Conservation (phyloP, 2,329 filamentous ascomycete genomes). For the Aspergillus caelatus region DNA sequence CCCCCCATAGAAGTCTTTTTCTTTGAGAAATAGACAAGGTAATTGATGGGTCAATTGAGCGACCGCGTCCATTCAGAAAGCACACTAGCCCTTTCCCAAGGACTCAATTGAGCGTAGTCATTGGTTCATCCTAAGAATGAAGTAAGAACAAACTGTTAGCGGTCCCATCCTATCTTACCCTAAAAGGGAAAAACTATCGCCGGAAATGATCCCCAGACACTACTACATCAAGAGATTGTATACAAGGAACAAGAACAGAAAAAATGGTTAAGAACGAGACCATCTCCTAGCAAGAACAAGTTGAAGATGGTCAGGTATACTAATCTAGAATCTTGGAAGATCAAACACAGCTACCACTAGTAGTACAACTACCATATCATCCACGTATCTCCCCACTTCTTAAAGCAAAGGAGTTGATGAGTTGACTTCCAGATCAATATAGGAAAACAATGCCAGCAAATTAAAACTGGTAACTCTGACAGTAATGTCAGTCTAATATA, state of each 20-base stretch:
- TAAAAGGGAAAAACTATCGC: constrained; percentile 4
- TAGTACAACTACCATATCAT: too few species aligned
- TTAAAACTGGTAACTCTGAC: too few species aligned
- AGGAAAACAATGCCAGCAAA: too few species aligned
- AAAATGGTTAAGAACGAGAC: not conserved
- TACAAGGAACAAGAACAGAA: not conserved
- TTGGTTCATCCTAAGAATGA: not conserved
- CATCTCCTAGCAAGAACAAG: too few species aligned
- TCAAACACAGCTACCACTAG: too few species aligned
- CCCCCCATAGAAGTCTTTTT: not conserved
- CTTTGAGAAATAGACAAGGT: not conserved
- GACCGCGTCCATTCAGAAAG: not conserved
- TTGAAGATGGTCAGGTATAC: too few species aligned
- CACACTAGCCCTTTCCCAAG: not conserved
- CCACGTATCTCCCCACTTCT: too few species aligned
- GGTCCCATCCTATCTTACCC: not conserved
- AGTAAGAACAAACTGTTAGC: not conserved
- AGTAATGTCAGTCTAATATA: too few species aligned
- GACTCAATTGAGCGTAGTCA: not conserved
- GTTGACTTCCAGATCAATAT: too few species aligned
- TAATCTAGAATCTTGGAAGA: too few species aligned
- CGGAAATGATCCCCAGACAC: too few species aligned
- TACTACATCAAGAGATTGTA: not conserved
- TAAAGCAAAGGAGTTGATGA: too few species aligned
- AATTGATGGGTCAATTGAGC: not conserved